phyloP scores from a whole-genome alignment of 345 rosid genomes.

The Carallia pectinifolia region DNA sequence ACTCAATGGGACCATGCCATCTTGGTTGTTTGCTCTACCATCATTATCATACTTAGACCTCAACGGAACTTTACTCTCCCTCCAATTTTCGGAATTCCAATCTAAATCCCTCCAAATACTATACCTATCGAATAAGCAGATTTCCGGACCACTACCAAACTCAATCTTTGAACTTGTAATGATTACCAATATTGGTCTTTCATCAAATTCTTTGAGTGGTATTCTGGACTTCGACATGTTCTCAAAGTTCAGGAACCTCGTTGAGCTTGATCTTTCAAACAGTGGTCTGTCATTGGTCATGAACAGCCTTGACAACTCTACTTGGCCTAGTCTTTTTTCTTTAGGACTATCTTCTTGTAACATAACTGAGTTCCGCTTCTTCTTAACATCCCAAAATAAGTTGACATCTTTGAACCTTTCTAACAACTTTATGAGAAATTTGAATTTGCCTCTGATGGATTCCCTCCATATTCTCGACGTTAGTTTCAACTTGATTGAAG shows the following conservation, averaged over 20 bases:
- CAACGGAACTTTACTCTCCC: neutral
- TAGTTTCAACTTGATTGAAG: too few relatives aligned
- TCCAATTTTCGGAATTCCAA: conserved; percentile 7
- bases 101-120: neutral
- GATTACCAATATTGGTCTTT: neutral
- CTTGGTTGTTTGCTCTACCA: conserved; percentile 19
- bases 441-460: too few relatives aligned
- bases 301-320: too few relatives aligned
- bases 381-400: too few relatives aligned
- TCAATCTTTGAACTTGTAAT: neutral
- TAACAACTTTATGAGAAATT: too few relatives aligned
- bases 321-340: too few relatives aligned
- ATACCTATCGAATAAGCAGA: conserved; percentile 1
- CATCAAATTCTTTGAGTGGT: conserved; percentile 1
- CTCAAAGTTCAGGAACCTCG: neutral
- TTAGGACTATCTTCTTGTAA: too few relatives aligned
- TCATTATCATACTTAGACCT: neutral
- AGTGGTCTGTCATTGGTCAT: too few relatives aligned
- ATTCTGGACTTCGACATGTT: neutral
- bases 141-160: conserved; percentile 23
- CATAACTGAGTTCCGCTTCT: too few relatives aligned
- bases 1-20: conserved; percentile 19
- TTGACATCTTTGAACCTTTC: too few relatives aligned
- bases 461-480: too few relatives aligned
- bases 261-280: neutral